Percentiles rank a stretch among this genome's conserved stretches.
These are phyloP conservation scores for Aphanomyces invadans DNA, from an alignment of 352 stramenopile species.

Conservation along the genomic window DNA sequence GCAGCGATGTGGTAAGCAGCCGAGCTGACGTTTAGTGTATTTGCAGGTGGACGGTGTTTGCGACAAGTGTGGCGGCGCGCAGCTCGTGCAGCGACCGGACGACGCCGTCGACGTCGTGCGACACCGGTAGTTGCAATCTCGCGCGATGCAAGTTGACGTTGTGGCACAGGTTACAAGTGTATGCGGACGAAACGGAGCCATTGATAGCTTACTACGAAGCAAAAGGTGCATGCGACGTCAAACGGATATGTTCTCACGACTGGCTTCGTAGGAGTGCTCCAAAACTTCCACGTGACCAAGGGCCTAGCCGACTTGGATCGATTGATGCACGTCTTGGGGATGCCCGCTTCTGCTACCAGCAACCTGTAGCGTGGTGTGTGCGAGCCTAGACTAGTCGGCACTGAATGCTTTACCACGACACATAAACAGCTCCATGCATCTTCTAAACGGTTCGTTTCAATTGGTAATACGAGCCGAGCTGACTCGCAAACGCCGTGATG, in stretches of 20 bases:
- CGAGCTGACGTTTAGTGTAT: neutral
- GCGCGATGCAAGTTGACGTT: neutral
- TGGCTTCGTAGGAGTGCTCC: conserved; percentile 46
- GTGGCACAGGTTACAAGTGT: conserved; percentile 61
- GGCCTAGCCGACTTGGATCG: conserved; percentile 61
- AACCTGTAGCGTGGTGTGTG: conserved; percentile 12
- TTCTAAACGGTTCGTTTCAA: neutral
- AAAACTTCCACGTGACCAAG: conserved; percentile 82
- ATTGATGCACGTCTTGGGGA: conserved; percentile 11
- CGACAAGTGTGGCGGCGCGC: conserved; percentile 62
- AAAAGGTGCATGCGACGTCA: conserved; percentile 33
- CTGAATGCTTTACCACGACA: no score
- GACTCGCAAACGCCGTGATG: neutral
- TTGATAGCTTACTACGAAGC: conserved; percentile 82
- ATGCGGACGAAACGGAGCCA: conserved; percentile 82
- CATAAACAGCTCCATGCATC: no score
- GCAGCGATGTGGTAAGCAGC: neutral
- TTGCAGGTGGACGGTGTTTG: conserved; percentile 53
- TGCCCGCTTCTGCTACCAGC: neutral
- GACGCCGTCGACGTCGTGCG: conserved; percentile 74
- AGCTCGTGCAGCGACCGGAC: conserved; percentile 75
- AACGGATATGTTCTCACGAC: no score
- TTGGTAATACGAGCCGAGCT: neutral
- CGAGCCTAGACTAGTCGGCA: no score
- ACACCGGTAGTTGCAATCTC: conserved; percentile 38